Evolutionary conservation across 176 grass and related monocot genomes (phyloP), one percentile per base, ranked within the genome.

Genomic region (Musa itinerans): DNA sequence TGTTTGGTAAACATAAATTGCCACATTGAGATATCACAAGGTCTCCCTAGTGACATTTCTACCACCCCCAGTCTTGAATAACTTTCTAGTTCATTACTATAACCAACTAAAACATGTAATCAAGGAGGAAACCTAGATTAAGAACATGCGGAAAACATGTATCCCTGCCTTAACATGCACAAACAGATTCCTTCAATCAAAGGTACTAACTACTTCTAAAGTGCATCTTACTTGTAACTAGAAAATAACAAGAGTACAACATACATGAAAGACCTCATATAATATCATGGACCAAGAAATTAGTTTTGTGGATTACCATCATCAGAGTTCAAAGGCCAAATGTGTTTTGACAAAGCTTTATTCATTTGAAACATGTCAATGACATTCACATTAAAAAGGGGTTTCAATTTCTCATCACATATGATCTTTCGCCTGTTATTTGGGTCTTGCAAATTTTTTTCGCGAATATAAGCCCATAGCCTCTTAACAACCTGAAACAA

Each of bases 281-380:
- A 14, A 27, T 13, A 65, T 27, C 63, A 65, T 65, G 10, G 26
- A 26, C 34, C 34, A 62, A 2, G 2, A 11, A 65, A 29, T 43
- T 43, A 11, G 17, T 65, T 65, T 1, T 48, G 27, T 70, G 68
- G 16, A 76, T 79, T 80, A 99, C 96, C 82, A 74, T 74, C 91
- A 23, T 86, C 94, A 72, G 90, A 89, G 63, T 84, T 58, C 71
- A 99, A 79, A 68, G 96, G 91, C 96, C 96, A 99, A 50, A 99
- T 99, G 80, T 99, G 96, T 79, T 83, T 99, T 9, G 91, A 92
- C 76, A 99, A 87, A 81, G 89, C 86, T 79, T 99, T 99, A 81
- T 92, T 99, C 96, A 99, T 99, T 74, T 99, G 96, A 86, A 99
- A 99, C 96, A 99, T 99, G 78, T 95, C 96, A 0, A 99, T 99